These are phyloP conservation scores for Trichoderma harzianum DNA, from an alignment of 2,329 filamentous ascomycete species.

Conservation along the genomic window DNA sequence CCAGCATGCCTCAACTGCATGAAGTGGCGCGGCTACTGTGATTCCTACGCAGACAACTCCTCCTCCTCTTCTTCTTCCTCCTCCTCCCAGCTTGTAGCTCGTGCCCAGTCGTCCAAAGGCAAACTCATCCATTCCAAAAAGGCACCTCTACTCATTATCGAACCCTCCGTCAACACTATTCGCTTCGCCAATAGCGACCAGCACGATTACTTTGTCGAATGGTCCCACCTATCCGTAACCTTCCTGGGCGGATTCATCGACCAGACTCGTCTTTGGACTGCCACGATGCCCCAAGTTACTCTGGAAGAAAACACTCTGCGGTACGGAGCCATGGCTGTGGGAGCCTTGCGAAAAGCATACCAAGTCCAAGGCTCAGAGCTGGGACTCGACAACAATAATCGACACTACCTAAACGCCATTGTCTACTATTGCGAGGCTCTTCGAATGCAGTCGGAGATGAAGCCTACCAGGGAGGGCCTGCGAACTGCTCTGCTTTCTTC, in stretches of 20 bases:
- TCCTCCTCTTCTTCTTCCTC: neutral
- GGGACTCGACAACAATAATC: slow-evolving; percentile 29
- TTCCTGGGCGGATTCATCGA: slow-evolving; percentile 37
- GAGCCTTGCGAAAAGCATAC: slow-evolving; percentile 37
- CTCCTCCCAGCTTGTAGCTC: neutral
- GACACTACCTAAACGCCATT: slow-evolving; percentile 40
- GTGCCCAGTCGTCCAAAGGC: slow-evolving; percentile 18
- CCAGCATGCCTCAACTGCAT: slow-evolving; percentile 41
- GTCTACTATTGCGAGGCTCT: slow-evolving; percentile 41
- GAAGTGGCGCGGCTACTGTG: slow-evolving; percentile 41
- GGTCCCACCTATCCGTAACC: slow-evolving; percentile 33
- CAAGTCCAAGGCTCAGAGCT: slow-evolving; percentile 24
- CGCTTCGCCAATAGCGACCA: slow-evolving; percentile 36
- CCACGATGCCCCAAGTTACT: slow-evolving; percentile 40
- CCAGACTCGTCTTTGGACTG: slow-evolving; percentile 37
- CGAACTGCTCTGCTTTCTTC: slow-evolving; percentile 40
- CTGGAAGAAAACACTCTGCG: slow-evolving; percentile 37
- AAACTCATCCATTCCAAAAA: slow-evolving; percentile 33
- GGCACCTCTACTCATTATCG: slow-evolving; percentile 29
- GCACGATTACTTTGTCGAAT: slow-evolving; percentile 38
- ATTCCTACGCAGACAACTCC: slow-evolving; percentile 30
- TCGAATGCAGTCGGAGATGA: slow-evolving; percentile 38
- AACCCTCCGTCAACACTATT: slow-evolving; percentile 34
- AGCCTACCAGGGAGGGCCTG: slow-evolving; percentile 35
- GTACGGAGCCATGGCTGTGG: slow-evolving; percentile 41